These are phyloP conservation scores for Vitis hybrid DNA, from an alignment of 177 flowering plant genomes.

Conservation along the genomic window DNA sequence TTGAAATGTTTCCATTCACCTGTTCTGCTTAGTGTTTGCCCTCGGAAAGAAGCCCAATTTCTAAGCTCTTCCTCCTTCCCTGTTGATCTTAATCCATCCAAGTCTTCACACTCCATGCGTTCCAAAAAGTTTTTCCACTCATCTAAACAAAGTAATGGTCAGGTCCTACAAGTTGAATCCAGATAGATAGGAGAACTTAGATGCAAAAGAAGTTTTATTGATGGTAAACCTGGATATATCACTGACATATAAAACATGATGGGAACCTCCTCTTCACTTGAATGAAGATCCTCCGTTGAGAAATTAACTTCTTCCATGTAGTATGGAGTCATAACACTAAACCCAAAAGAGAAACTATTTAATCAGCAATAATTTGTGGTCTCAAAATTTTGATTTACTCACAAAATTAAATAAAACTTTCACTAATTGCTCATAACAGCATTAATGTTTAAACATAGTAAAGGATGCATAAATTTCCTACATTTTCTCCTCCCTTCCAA, in stretches of 20 bases:
- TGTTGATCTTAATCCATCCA: conserved; percentile 33
- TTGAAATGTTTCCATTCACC: conserved; percentile 36
- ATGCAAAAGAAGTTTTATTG: not conserved
- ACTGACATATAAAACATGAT: conserved; percentile 80
- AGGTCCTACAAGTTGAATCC: conserved; percentile 7
- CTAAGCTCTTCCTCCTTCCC: conserved; percentile 57
- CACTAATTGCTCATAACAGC: too few relatives aligned
- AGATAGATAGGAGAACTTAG: not conserved
- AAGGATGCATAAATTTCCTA: too few relatives aligned
- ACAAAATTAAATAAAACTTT: too few relatives aligned
- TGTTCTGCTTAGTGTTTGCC: conserved; percentile 86
- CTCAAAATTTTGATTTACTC: not conserved
- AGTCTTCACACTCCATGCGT: conserved; percentile 61
- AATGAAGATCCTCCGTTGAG: conserved; percentile 66
- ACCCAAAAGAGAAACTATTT: conserved; percentile 9
- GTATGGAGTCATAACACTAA: conserved; percentile 89
- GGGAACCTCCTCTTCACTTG: conserved; percentile 68
- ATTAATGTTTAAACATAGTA: too few relatives aligned
- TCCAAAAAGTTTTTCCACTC: conserved; percentile 91
- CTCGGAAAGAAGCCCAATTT: conserved; percentile 86
- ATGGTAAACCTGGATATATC: conserved; percentile 78
- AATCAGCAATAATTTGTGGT: not conserved
- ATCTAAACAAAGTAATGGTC: conserved; percentile 39
- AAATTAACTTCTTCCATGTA: conserved; percentile 80
- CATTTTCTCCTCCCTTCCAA: too few relatives aligned